Evolutionary conservation across 352 stramenopile species (phyloP), one percentile per base, ranked within the genome.

Genomic region (Phytophthora hibernalis): DNA sequence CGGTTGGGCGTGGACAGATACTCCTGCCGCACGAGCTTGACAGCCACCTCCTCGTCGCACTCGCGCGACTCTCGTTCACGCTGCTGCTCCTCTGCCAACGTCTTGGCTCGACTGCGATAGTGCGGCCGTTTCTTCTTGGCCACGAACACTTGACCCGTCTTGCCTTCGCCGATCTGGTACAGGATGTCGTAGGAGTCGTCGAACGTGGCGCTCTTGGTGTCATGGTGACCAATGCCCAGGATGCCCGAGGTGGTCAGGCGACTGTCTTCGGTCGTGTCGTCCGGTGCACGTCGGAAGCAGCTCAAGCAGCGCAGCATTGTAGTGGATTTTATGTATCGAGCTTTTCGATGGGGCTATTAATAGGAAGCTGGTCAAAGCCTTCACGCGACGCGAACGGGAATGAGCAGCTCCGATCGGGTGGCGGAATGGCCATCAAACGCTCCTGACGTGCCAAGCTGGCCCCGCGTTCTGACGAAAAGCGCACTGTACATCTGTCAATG

Each of bases 1-100:
- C 87, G 87, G 52, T 84, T 87, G 16, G 72, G 63, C 20, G 85
- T 93, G 55, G 73, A 87, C 51, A 95, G 67, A 62, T 95, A 95
- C 24, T 82, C 71, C n/a, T 77, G 75, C 3, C 66, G 53, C 18
- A 95, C 71, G 49, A 93, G 52, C 65, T 95, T 95, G 57, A 88
- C 82, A 0, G 87, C 87, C 21, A 92, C 77, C 31, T 90, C 72
- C 24, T 76, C 68, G 47, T 76, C 60, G 15, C 61, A 91, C 48
- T 85, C 67, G 12, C 72, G 76, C 15, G 69, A 57, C 21, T 92
- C 66, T 54, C 89, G 54, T 53, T 93, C 89, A 18, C 83, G 79
- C 3, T 87, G 84, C 16, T 90, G 78, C 48, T 92, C 72, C 48
- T 77, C 71, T 2, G 68, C 71, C 40, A 72, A 24, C 31, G 66